Percentiles rank a stretch among this genome's conserved stretches.
These are phyloP conservation scores for Pelargonium fulgidum DNA, from an alignment of 441 rosid species.

Conservation along the genomic window DNA sequence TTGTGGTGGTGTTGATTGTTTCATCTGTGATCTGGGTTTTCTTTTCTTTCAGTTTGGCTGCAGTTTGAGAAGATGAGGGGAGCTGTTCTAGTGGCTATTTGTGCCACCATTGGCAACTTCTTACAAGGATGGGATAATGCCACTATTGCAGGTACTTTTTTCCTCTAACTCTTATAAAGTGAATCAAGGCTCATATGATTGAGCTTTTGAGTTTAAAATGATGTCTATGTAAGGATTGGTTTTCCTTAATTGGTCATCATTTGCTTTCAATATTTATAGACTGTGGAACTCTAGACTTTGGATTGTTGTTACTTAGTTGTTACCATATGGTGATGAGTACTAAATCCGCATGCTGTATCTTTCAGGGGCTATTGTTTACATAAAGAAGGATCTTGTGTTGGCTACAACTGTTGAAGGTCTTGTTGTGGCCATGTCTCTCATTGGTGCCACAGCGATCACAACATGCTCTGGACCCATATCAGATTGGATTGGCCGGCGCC, in stretches of 20 bases:
- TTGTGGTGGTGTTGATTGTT: slow-evolving; percentile 11
- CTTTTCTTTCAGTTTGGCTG: slow-evolving; percentile 23
- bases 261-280: not conserved
- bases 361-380: slow-evolving; percentile 61
- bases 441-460: slow-evolving; percentile 62
- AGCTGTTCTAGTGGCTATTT: slow-evolving; percentile 64
- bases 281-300: no score
- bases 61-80: slow-evolving; percentile 44
- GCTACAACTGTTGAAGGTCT: slow-evolving; percentile 59
- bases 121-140: slow-evolving; percentile 90
- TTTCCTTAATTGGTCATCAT: not conserved
- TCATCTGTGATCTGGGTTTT: slow-evolving; percentile 20
- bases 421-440: slow-evolving; percentile 68
- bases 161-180: slow-evolving; percentile 1
- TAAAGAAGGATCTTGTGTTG: slow-evolving; percentile 47
- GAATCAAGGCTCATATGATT: not conserved
- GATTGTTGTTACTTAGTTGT: not conserved
- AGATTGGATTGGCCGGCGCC: slow-evolving; percentile 71
- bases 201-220: not conserved
- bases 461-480: slow-evolving; percentile 71
- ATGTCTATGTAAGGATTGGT: not conserved
- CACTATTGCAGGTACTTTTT: slow-evolving; percentile 63
- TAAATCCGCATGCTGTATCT: slow-evolving; percentile 14
- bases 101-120: slow-evolving; percentile 65
- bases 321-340: slow-evolving; percentile 4